Evolutionary conservation across 495 filamentous ascomycete species (phyloP).

Genomic region (Bathelium albidoporum): DNA sequence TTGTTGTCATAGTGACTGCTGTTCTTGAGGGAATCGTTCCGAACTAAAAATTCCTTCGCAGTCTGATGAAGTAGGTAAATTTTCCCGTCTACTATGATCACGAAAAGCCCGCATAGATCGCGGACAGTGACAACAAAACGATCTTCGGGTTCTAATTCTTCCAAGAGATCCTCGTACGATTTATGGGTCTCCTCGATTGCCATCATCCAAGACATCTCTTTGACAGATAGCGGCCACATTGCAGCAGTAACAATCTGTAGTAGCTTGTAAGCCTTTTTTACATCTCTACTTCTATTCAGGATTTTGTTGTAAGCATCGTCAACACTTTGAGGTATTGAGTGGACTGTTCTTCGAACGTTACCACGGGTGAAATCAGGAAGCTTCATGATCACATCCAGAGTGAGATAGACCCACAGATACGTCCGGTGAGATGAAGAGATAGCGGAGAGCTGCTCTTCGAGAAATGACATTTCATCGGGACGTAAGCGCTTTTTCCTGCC

Average conservation of each 20-base stretch:
- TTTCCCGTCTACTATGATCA: slow-evolving; percentile 3
- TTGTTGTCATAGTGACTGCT: no score
- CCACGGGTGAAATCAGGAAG: slow-evolving; percentile 16
- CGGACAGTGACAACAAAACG: slow-evolving; percentile 16
- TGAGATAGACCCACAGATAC: slow-evolving; percentile 33
- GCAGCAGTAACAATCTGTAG: slow-evolving; percentile 36
- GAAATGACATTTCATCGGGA: neutral
- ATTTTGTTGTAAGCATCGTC: slow-evolving; percentile 37
- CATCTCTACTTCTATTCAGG: slow-evolving; percentile 24
- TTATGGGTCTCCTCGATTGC: slow-evolving; percentile 19
- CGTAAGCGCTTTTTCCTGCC: slow-evolving; percentile 15
- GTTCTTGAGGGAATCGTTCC: neutral
- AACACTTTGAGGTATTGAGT: slow-evolving; percentile 28
- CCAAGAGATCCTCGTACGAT: slow-evolving; percentile 18
- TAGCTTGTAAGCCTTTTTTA: slow-evolving; percentile 23
- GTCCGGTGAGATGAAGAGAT: slow-evolving; percentile 21
- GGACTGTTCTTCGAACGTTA: slow-evolving; percentile 19
- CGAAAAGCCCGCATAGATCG: slow-evolving; percentile 29
- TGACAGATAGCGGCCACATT: slow-evolving; percentile 29
- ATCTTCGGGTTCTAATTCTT: slow-evolving; percentile 17
- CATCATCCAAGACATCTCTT: slow-evolving; percentile 34
- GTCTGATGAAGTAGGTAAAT: slow-evolving; percentile 28
- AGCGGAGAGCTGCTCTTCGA: neutral
- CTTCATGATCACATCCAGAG: slow-evolving; percentile 24
- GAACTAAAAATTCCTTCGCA: slow-evolving; percentile 23